These are phyloP conservation scores for Cercospora berteroae DNA, from an alignment of 2,329 filamentous ascomycete genomes.

Conservation along the genomic window DNA sequence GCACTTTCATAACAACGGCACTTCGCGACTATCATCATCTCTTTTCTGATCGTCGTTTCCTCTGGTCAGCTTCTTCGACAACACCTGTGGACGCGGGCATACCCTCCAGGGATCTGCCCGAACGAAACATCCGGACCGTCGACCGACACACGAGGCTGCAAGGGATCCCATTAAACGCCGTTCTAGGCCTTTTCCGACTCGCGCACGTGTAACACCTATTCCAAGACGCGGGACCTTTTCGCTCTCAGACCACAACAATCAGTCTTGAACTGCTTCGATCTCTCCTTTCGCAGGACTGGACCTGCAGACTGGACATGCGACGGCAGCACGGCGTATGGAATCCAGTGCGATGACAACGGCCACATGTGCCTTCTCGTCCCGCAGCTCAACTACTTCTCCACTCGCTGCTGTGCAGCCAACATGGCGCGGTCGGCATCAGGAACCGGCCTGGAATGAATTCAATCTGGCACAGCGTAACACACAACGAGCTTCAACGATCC, in stretches of 20 bases:
- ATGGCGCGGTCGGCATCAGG: constrained; percentile 6
- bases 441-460: constrained; percentile 28
- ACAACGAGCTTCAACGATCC: constrained; percentile 12
- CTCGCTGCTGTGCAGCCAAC: constrained; percentile 24
- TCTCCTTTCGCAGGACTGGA: constrained; percentile 5
- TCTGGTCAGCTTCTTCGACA: constrained; percentile 12
- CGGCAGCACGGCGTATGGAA: constrained; percentile 22
- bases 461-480: constrained; percentile 27
- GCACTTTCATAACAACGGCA: constrained; percentile 6
- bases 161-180: constrained; percentile 22
- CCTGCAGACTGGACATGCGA: constrained; percentile 25
- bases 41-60: constrained; percentile 5
- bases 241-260: background rate
- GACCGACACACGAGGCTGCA: constrained; percentile 23
- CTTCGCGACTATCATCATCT: constrained; percentile 25
- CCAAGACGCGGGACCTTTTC: background rate
- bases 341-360: constrained; percentile 31
- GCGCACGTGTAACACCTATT: constrained; percentile 1
- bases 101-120: constrained; percentile 10
- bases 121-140: constrained; percentile 12
- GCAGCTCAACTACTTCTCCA: constrained; percentile 29
- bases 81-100: constrained; percentile 1
- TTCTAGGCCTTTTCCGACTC: constrained; percentile 16
- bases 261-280: background rate
- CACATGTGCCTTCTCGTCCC: constrained; percentile 27